Conservation (phyloP, 805 yeast genomes). For the Metschnikowia proteae region DNA sequence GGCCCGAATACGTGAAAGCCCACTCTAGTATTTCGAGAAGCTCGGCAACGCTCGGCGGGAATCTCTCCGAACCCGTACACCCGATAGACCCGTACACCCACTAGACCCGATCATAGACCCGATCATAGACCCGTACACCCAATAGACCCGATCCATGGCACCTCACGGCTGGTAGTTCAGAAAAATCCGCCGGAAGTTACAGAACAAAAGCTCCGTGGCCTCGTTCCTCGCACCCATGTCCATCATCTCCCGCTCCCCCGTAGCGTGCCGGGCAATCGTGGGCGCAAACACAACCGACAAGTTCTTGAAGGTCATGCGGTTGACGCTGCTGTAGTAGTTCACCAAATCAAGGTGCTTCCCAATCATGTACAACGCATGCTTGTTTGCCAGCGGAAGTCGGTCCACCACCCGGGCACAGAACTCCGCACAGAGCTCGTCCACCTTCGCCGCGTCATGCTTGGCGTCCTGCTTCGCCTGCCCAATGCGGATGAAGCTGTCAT, state of each 20-base stretch:
- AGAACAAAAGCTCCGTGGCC: conserved; percentile 68
- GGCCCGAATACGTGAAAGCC: too few species aligned
- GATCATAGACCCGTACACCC: too few species aligned
- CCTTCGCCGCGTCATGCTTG: background rate
- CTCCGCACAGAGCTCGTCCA: conserved; percentile 31
- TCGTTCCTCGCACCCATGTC: conserved; percentile 83
- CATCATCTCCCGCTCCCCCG: conserved; percentile 75
- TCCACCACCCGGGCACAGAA: conserved; percentile 43
- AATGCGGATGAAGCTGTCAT: conserved; percentile 62
- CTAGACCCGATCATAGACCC: too few species aligned
- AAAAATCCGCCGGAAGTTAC: conserved; percentile 42
- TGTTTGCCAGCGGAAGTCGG: conserved; percentile 66
- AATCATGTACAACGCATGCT: conserved; percentile 50
- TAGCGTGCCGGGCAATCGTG: conserved; percentile 72
- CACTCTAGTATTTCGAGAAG: too few species aligned
- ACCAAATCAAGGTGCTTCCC: conserved; percentile 65
- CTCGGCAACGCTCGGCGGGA: too few species aligned
- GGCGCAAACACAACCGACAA: conserved; percentile 94
- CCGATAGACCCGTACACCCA: too few species aligned
- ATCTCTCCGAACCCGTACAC: too few species aligned
- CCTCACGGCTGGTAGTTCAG: background rate
- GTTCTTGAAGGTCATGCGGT: conserved; percentile 81
- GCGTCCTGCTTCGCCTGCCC: conserved; percentile 18
- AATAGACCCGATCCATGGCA: too few species aligned
- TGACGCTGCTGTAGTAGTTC: conserved; percentile 47